Evolutionary conservation across 164 flowering plant species (phyloP), one percentile per base, ranked within the genome.

Genomic region (Aristolochia fimbriata): DNA sequence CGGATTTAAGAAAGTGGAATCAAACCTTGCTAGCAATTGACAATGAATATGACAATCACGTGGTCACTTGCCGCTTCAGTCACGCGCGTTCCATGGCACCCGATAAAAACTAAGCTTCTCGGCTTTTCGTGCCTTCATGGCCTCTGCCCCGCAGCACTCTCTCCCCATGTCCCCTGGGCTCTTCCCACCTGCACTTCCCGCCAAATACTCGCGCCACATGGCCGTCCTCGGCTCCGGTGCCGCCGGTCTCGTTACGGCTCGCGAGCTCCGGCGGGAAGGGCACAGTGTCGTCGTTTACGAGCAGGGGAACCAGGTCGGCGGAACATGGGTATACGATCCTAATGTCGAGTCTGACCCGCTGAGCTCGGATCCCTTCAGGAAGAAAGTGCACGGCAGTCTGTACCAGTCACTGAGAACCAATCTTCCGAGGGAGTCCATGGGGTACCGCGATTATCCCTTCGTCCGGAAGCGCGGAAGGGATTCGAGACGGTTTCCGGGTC

Each of bases 201-300:
- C 53, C 59, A 45, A 30, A 27, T 22, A 6, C 50, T 62, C 65
- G 15, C 43, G 51, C 23, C 19, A 46, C 14, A 83, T 91, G 45
- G 98, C 95, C 55, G 95, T 88, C 22, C 81, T 91, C 52, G 98
- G 98, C 2, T 92, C 89, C 25, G 96, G 98, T 1, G 84, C 90
- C 1, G 85, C 82, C 16, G 96, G 96, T 1, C 74, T 91, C 0
- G 83, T 77, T 15, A 82, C 95, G 0, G 89, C 96, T 4, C 73
- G 85, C 11, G 96, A 88, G 76, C 85, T 91, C 14, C 78, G 70
- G 1, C 74, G 80, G 12, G 91, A 84, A 51, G 95, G 96, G 45
- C 98, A 83, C 80, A 46, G 41, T 0, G 89, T 85, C 12, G 86
- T 80, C n/a, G 82, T 88, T 31, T 85, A 77, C 74, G 98, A 91